Base-by-base conservation (phyloP, 2,329 filamentous ascomycete species). In the Aspergillus terreus region DNA sequence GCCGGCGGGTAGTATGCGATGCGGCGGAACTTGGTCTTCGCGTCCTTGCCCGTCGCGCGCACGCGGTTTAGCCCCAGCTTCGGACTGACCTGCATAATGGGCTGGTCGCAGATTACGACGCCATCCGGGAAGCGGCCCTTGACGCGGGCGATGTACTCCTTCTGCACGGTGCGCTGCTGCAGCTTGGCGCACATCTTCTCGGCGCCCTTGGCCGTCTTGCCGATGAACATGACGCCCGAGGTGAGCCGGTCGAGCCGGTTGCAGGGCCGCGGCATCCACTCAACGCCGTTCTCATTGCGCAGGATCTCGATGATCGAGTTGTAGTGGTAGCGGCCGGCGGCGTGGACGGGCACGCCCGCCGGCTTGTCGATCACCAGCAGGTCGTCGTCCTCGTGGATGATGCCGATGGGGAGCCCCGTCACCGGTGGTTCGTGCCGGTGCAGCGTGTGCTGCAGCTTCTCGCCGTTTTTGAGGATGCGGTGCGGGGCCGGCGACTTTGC, bases 321-420 rank as follows among this genome's bases (percentile, higher is more conserved):
- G 78, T 88, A 95, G 70, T 92, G 91, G 77, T 99, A 99, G 45
- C 94, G 85, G 5, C 94, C 94, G 1, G 94, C 92, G 5, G 94
- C 90, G 70, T 99, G 94, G 0, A 99, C 94, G 0, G 94, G 94
- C 38, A 99, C 86, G 6, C 94, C 94, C 0, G 92, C 87, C 0
- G 94, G 94, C 71, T 99, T 99, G 75, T 96, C 91, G 69, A 99
- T 95, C 55, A 97, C 92, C 53, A 99, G 87, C 77, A 99, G 86
- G 59, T 92, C 87, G 43, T 95, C 83, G 61, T 96, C 90, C 71
- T 99, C 94, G 71, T 96, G 88, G 36, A 99, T 84, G 43, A 96
- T 81, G 14, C 82, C 83, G 46, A 99, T 86, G 0, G 88, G 83
- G 40, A 88, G 82, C 14, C 84, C 85, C 2, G 90, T 92, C 30